These are phyloP conservation scores for Alternaria angustiovoidea DNA, from an alignment of 2,329 filamentous ascomycete genomes.

Conservation along the genomic window DNA sequence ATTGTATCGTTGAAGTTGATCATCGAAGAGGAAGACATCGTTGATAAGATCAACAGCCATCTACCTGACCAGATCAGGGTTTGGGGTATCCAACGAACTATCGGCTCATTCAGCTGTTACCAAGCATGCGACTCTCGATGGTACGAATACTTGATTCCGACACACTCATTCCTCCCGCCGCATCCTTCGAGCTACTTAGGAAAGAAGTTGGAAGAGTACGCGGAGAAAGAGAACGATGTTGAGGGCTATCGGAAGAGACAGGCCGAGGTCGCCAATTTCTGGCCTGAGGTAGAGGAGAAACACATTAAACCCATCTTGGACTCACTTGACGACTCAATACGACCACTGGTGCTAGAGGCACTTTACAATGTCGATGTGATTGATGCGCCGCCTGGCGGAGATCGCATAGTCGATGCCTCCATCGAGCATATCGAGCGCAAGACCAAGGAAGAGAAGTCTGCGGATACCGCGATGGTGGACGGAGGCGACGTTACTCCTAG, in stretches of 20 bases:
- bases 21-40: slow-evolving; percentile 85
- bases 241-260: slow-evolving; percentile 74
- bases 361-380: slow-evolving; percentile 58
- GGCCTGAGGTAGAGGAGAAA: slow-evolving; percentile 81
- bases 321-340: slow-evolving; percentile 68
- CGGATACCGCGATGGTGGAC: slow-evolving; percentile 18
- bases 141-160: slow-evolving; percentile 97
- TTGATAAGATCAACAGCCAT: slow-evolving; percentile 88
- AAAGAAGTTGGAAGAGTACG: slow-evolving; percentile 79
- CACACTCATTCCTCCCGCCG: slow-evolving; percentile 89
- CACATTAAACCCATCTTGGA: slow-evolving; percentile 75
- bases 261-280: slow-evolving; percentile 81
- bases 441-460: slow-evolving; percentile 11
- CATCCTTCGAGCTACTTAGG: slow-evolving; percentile 88
- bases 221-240: slow-evolving; percentile 75
- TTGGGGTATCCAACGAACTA: slow-evolving; percentile 91
- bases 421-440: slow-evolving; percentile 27
- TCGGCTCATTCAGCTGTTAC: slow-evolving; percentile 92
- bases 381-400: slow-evolving; percentile 34
- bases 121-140: slow-evolving; percentile 92
- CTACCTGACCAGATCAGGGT: slow-evolving; percentile 89
- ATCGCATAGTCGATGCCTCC: slow-evolving; percentile 45
- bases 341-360: slow-evolving; percentile 68
- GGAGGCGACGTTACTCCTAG: slow-evolving; percentile 15
- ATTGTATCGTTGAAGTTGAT: slow-evolving; percentile 96